Conservation (phyloP, 805 yeast genomes). For the Candida takata region DNA sequence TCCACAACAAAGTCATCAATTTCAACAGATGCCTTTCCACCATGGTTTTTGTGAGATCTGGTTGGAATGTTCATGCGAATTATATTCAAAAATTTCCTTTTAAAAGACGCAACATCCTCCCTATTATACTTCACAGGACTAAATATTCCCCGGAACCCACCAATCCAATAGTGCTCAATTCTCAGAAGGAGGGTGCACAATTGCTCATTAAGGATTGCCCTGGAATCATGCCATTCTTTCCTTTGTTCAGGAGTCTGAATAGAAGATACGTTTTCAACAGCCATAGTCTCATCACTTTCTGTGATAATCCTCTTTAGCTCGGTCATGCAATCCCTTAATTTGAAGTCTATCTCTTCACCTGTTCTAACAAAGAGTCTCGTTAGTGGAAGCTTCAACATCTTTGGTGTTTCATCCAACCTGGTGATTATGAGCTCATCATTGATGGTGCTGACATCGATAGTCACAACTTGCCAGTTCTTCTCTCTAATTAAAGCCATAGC, state of each 20-base stretch:
- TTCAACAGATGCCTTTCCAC: slow-evolving; percentile 21
- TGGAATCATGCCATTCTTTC: slow-evolving; percentile 68
- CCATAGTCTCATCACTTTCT: slow-evolving; percentile 57
- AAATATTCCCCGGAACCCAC: slow-evolving; percentile 68
- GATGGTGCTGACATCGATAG: slow-evolving; percentile 51
- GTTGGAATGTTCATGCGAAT: slow-evolving; percentile 44
- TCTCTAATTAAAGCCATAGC: slow-evolving; percentile 28
- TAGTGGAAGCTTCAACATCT: slow-evolving; percentile 53
- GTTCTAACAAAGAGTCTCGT: slow-evolving; percentile 41
- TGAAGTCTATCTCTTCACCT: slow-evolving; percentile 33
- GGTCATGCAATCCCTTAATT: slow-evolving; percentile 38
- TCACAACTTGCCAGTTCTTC: slow-evolving; percentile 47
- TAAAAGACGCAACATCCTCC: slow-evolving; percentile 28
- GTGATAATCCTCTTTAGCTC: slow-evolving; percentile 47
- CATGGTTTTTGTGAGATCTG: slow-evolving; percentile 31
- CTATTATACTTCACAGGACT: slow-evolving; percentile 26
- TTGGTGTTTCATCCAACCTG: slow-evolving; percentile 35
- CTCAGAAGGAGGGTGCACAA: slow-evolving; percentile 45
- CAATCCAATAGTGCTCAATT: slow-evolving; percentile 66
- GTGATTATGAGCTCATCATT: slow-evolving; percentile 55
- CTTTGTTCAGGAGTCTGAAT: slow-evolving; percentile 55
- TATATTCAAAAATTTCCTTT: slow-evolving; percentile 30
- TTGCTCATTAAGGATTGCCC: slow-evolving; percentile 55
- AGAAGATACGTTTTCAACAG: slow-evolving; percentile 40
- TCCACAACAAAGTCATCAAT: slow-evolving; percentile 43